These are phyloP conservation scores for Linderina pennispora DNA, from an alignment of 192 early-diverging fungal genomes.

Conservation along the genomic window DNA sequence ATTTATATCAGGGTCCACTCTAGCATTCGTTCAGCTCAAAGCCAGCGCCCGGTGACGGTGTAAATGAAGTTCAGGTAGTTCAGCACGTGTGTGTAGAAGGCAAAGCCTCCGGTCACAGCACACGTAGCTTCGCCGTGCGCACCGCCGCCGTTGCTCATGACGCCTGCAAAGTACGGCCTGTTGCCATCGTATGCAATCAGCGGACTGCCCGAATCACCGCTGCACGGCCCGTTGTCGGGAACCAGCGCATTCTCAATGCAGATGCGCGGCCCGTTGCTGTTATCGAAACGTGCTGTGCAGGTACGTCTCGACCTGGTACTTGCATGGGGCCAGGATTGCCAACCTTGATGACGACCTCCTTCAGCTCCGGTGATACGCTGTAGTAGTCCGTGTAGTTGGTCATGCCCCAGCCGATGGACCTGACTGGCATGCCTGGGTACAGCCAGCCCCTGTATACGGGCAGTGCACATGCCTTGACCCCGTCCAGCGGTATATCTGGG, in stretches of 20 bases:
- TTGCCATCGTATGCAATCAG: background rate
- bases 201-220: conserved; percentile 2
- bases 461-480: no score
- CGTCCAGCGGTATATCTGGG: no score
- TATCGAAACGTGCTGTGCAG: background rate
- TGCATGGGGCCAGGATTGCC: no score
- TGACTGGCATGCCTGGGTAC: background rate
- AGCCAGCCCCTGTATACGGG: no score
- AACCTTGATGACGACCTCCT: background rate
- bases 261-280: background rate
- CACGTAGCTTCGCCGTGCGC: background rate
- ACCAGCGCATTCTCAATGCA: background rate
- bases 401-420: background rate
- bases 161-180: background rate
- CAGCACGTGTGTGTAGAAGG: conserved; percentile 3
- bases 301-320: background rate
- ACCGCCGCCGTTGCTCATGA: conserved; percentile 3
- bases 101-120: background rate
- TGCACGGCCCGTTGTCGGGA: background rate
- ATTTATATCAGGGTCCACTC: no score
- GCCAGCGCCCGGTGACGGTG: background rate
- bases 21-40: no score
- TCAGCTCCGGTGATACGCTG: background rate
- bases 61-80: conserved; percentile 2
- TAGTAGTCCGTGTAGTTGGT: background rate